Evolutionary conservation across 306 rosid species (phyloP), one percentile per base, ranked within the genome.

Genomic region (Prunus mume): DNA sequence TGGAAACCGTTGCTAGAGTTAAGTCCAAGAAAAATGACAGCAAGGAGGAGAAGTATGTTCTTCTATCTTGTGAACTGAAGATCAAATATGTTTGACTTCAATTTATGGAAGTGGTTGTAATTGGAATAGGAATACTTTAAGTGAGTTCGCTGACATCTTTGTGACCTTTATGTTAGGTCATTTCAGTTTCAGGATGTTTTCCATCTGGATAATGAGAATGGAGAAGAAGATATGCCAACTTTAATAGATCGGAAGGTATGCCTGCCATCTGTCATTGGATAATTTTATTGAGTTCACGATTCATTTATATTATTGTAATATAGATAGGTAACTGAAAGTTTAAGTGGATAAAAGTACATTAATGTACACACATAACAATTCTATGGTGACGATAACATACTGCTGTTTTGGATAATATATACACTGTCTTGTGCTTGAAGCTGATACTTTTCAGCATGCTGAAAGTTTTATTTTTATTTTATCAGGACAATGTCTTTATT

Each of bases 1-100:
- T 95, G 89, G 99, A 95, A 88, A 95, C 99, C 19, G 97, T 95
- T 65, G 99, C 99, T 66, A 86, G 99, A 95, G 97, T 95, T 58
- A 92, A 60, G 82, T 41, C 93, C 76, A 92, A 95, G 92, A 95
- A 92, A 81, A 95, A 95, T 76, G 99, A 95, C 62, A 88, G 87
- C 76, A 88, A 92, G 85, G 99, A 95, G 81, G 97, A 95, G 69
- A 91, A 95, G 97, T 95, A 91, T 55, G 92, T 79, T 46, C 74
- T 80, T 80, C 78, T 80, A 74, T 88, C 85, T 84, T 81, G 46
- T 71, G 46, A 65, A 68, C 8, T 58, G 54, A 75, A 78, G 75
- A 66, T 66, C 13, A 25, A 10, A 73, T 41, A 13, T 74, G 20
- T 76, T 38, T 68, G 20, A 56, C 47, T 69, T 83, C 51, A 73